Conservation (phyloP, 148 eudicot genomes). For the Vaccinium darrowii region DNA sequence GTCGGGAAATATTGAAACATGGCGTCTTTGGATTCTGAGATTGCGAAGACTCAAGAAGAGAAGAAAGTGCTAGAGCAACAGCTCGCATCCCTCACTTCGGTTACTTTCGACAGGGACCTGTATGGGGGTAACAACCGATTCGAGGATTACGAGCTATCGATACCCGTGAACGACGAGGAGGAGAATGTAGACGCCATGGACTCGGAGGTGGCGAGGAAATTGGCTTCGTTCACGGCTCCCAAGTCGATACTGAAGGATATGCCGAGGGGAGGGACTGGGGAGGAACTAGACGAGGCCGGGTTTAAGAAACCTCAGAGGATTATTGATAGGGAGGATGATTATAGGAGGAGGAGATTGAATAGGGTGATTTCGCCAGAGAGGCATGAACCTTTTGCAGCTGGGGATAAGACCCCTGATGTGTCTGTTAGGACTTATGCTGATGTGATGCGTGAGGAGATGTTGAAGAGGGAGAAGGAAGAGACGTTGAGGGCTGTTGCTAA, state of each 20-base stretch:
- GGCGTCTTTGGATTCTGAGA: constrained; percentile 56
- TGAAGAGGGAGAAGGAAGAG: constrained; percentile 77
- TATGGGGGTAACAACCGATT: constrained; percentile 55
- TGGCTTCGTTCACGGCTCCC: constrained; percentile 84
- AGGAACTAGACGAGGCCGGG: constrained; percentile 53
- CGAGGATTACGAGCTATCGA: constrained; percentile 65
- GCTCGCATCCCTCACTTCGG: constrained; percentile 59
- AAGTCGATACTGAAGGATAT: constrained; percentile 70
- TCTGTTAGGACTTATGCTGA: constrained; percentile 75
- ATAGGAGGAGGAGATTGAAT: constrained; percentile 62
- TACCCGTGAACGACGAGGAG: constrained; percentile 78
- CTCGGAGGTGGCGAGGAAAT: constrained; percentile 54
- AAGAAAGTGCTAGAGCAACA: constrained; percentile 79
- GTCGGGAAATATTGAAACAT: constrained; percentile 13
- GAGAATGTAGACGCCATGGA: constrained; percentile 56
- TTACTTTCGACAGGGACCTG: constrained; percentile 69
- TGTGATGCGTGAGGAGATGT: constrained; percentile 76
- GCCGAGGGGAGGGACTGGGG: constrained; percentile 44
- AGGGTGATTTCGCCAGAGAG: constrained; percentile 74
- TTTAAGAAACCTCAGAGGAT: constrained; percentile 64
- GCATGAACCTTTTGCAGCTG: constrained; percentile 72
- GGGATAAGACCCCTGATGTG: constrained; percentile 88
- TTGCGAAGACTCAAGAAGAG: constrained; percentile 82
- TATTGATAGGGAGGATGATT: constrained; percentile 83
- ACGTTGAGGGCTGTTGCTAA: constrained; percentile 56